phyloP scores from a whole-genome alignment of 768 basidiomycete genomes.

The Mycena maculata region DNA sequence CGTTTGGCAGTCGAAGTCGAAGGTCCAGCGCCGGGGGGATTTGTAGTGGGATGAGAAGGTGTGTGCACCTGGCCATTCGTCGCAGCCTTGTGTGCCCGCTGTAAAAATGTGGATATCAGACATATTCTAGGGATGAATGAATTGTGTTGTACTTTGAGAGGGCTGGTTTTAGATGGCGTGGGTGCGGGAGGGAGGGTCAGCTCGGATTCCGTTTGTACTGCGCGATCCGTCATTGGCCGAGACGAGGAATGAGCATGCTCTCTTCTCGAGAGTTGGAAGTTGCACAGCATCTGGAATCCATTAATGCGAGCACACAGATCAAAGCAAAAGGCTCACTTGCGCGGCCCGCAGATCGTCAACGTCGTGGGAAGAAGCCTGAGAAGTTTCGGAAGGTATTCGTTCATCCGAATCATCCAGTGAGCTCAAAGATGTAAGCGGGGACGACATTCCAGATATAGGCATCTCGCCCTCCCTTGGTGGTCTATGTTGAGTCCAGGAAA shows the following conservation, averaged over 20 bases:
- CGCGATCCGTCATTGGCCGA: slow-evolving; percentile 9
- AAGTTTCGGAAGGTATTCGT: slow-evolving; percentile 41
- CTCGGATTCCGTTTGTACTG: slow-evolving; percentile 15
- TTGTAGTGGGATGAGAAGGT: slow-evolving; percentile 38
- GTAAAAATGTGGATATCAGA: slow-evolving; percentile 9
- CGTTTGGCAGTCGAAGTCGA: slow-evolving; percentile 53
- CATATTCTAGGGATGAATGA: neutral
- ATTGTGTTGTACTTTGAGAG: slow-evolving; percentile 26
- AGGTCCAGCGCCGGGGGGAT: slow-evolving; percentile 42
- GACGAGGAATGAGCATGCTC: slow-evolving; percentile 6
- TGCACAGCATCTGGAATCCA: slow-evolving; percentile 52
- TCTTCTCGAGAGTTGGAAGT: slow-evolving; percentile 43
- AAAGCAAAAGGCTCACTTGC: slow-evolving; percentile 54
- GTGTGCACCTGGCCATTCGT: slow-evolving; percentile 34
- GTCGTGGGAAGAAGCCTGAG: slow-evolving; percentile 44
- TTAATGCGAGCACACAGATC: slow-evolving; percentile 3
- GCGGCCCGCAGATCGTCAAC: slow-evolving; percentile 68
- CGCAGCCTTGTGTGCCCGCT: slow-evolving; percentile 30
- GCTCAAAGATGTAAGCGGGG: slow-evolving; percentile 79
- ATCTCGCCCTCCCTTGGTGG: slow-evolving; percentile 49
- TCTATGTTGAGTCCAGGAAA: neutral
- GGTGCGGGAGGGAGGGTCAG: neutral
- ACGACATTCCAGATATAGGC: slow-evolving; percentile 66
- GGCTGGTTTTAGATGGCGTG: slow-evolving; percentile 2
- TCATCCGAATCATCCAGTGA: slow-evolving; percentile 74